Evolutionary conservation across 306 rosid species (phyloP).

Genomic region (Cucumis cinereus): DNA sequence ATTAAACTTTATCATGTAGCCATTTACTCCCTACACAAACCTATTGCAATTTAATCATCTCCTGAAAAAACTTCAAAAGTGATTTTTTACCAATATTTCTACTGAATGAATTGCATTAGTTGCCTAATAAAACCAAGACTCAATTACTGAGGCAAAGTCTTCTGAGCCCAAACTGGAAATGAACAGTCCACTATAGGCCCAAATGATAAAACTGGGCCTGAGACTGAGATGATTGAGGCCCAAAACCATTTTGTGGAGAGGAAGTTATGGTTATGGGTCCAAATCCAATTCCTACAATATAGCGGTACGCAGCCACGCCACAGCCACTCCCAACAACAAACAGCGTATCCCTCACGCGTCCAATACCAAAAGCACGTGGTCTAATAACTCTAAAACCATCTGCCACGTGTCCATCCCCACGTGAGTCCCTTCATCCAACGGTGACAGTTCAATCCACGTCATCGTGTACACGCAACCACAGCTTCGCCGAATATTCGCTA

Average conservation of each 20-base stretch:
- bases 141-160: background rate
- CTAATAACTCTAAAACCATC: background rate
- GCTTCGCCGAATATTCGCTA: slow-evolving; percentile 27
- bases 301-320: no score
- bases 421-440: background rate
- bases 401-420: background rate
- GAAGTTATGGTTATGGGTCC: no score
- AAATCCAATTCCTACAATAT: no score
- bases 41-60: no score
- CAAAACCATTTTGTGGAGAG: background rate
- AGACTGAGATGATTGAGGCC: background rate
- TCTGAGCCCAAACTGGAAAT: background rate
- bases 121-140: no score
- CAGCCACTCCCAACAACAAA: background rate
- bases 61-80: no score
- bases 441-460: slow-evolving; percentile 16
- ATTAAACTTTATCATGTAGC: no score
- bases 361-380: background rate
- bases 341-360: background rate
- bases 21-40: no score
- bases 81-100: no score
- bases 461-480: background rate
- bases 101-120: no score
- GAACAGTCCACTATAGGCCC: no score
- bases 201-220: background rate